phyloP scores from a whole-genome alignment of 257 asterid genomes.

The Ilex asprella region DNA sequence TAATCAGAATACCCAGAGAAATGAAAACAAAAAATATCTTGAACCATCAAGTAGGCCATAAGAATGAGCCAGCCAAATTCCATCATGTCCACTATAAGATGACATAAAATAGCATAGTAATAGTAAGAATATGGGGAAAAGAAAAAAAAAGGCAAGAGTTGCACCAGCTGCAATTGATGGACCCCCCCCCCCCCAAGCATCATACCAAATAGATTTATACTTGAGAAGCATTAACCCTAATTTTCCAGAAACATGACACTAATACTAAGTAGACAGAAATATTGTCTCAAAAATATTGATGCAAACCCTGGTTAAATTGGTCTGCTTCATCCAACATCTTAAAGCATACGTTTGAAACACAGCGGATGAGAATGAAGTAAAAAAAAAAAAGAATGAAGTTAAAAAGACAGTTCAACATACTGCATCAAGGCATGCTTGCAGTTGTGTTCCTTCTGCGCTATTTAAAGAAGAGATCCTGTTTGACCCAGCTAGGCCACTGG shows the following conservation, averaged over 20 bases:
- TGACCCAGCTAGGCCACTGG: conserved; percentile 94
- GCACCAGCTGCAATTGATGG: no score
- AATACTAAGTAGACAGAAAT: neutral
- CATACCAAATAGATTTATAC: no score
- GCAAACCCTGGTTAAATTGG: neutral
- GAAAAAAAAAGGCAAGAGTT: no score
- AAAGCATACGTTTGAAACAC: no score
- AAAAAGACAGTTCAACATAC: conserved; percentile 36
- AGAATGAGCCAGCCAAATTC: no score
- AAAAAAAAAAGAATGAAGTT: neutral
- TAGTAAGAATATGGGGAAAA: no score
- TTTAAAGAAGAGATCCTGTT: conserved; percentile 60
- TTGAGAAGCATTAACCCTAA: no score
- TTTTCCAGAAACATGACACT: no score
- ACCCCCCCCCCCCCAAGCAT: no score
- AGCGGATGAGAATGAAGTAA: neutral
- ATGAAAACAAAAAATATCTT: neutral
- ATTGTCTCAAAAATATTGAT: neutral
- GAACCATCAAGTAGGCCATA: neutral
- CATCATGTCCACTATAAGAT: no score
- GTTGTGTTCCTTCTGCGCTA: conserved; percentile 62
- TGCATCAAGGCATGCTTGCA: conserved; percentile 90
- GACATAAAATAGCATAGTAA: no score
- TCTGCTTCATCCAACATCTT: no score
- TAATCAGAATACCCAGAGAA: neutral